These are phyloP conservation scores for Fabrea salina DNA, from an alignment of 169 alveolate genomes.

Conservation along the genomic window DNA sequence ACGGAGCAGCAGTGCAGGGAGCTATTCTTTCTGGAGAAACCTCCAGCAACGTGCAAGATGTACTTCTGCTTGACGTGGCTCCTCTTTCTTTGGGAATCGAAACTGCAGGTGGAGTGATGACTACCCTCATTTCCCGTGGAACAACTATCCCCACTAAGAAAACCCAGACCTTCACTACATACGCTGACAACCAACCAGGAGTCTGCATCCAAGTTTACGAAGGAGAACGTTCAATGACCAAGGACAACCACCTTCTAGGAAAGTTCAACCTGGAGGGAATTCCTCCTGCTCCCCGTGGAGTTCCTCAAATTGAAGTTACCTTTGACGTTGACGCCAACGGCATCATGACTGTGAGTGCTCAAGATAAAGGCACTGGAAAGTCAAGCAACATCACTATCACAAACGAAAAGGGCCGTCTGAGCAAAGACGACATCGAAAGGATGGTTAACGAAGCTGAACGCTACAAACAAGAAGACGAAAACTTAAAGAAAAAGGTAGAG, in stretches of 20 bases:
- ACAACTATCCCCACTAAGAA: conserved; percentile 95
- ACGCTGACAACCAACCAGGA: conserved; percentile 93
- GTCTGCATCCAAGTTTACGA: conserved; percentile 93
- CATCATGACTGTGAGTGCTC: conserved; percentile 92
- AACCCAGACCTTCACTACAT: conserved; percentile 93
- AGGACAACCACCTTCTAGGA: conserved; percentile 95
- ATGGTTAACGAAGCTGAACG: conserved; percentile 95
- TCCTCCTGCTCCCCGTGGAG: conserved; percentile 96
- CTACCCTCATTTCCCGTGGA: conserved; percentile 91
- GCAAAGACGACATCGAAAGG: conserved; percentile 92
- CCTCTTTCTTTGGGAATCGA: conserved; percentile 96
- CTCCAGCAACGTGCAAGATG: conserved; percentile 86
- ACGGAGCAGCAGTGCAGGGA: conserved; percentile 97
- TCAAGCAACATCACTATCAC: conserved; percentile 91
- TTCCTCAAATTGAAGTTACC: conserved; percentile 94
- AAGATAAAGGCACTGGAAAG: conserved; percentile 94
- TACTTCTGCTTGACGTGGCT: conserved; percentile 92
- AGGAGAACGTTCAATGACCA: conserved; percentile 96
- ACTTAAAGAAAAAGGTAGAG: conserved; percentile 86
- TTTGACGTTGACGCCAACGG: conserved; percentile 97
- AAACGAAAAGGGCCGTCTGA: conserved; percentile 92
- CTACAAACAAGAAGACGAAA: conserved; percentile 91
- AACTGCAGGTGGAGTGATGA: conserved; percentile 96
- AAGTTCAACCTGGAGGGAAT: conserved; percentile 94
- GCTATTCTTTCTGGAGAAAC: conserved; percentile 67